Conservation (phyloP, 345 rosid genomes). For the Laguncularia racemosa region DNA sequence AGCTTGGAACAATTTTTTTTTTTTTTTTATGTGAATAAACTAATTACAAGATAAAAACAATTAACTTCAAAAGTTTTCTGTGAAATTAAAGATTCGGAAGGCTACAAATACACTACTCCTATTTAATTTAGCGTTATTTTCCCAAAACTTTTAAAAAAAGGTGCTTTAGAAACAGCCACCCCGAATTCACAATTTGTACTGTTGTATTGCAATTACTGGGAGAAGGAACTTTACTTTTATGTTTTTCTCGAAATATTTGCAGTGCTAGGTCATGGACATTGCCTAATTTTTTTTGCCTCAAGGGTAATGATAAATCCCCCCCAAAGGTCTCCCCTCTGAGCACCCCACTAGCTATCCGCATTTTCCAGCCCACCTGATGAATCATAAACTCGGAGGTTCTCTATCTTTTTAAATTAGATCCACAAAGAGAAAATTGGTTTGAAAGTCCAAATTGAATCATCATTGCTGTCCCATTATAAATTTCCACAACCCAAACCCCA, state of each 20-base stretch:
- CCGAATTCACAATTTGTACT: slow-evolving; percentile 25
- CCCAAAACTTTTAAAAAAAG: too few species aligned
- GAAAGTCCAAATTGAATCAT: slow-evolving; percentile 18
- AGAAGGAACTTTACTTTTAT: slow-evolving; percentile 23
- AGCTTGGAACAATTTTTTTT: too few species aligned
- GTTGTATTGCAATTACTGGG: slow-evolving; percentile 26
- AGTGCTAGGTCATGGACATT: slow-evolving; percentile 15
- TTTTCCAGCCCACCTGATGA: slow-evolving; percentile 18
- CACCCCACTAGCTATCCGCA: slow-evolving; percentile 18
- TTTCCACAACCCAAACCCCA: slow-evolving; percentile 80
- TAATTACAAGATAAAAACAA: too few species aligned
- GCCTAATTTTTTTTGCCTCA: slow-evolving; percentile 12
- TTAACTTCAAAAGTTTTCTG: too few species aligned
- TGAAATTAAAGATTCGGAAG: too few species aligned
- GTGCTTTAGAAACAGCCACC: too few species aligned
- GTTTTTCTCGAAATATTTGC: slow-evolving; percentile 7
- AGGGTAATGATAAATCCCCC: slow-evolving; percentile 1
- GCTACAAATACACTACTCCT: too few species aligned
- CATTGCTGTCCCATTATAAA: slow-evolving; percentile 48
- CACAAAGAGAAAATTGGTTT: slow-evolving; percentile 27
- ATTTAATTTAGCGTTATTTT: too few species aligned
- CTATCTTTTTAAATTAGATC: slow-evolving; percentile 75
- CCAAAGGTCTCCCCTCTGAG: slow-evolving; percentile 28
- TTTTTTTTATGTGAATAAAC: too few species aligned
- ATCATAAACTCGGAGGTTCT: slow-evolving; percentile 47